phyloP scores from a whole-genome alignment of 345 rosid genomes.

The Populus davidiana region DNA sequence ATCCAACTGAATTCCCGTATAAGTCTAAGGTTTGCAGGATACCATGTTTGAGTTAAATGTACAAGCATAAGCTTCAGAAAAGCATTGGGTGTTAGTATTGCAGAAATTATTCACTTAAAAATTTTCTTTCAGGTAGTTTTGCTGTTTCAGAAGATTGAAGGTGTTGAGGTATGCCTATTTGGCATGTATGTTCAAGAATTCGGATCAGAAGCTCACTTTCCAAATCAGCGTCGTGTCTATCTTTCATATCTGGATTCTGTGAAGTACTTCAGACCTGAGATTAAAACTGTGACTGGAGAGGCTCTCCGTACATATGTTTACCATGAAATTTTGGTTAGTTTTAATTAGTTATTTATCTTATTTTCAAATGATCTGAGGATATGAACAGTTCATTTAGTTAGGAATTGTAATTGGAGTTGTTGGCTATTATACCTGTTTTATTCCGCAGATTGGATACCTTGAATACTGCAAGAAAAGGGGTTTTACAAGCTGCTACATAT shows the following conservation, averaged over 20 bases:
- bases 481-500: conserved; percentile 97
- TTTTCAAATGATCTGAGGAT: neutral
- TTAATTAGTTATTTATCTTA: conserved; percentile 3
- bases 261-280: conserved; percentile 94
- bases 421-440: conserved; percentile 11
- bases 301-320: conserved; percentile 97
- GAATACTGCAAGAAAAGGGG: conserved; percentile 98
- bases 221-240: conserved; percentile 98
- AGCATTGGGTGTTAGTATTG: neutral
- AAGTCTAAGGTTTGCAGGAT: conserved; percentile 74
- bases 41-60: neutral
- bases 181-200: conserved; percentile 99
- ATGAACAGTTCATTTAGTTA: neutral
- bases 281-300: conserved; percentile 85
- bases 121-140: conserved; percentile 69
- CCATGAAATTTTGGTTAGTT: conserved; percentile 84
- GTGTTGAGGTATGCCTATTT: conserved; percentile 97
- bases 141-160: conserved; percentile 98
- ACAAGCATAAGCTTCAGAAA: neutral
- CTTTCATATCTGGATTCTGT: conserved; percentile 97
- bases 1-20: conserved; percentile 83
- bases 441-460: conserved; percentile 88
- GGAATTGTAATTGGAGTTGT: conserved; percentile 3
- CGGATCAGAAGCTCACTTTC: conserved; percentile 86
- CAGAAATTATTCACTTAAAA: conserved; percentile 4